Conservation (phyloP, 225 moss, liverwort and hornwort species). For the Rhytidiadelphus loreus region DNA sequence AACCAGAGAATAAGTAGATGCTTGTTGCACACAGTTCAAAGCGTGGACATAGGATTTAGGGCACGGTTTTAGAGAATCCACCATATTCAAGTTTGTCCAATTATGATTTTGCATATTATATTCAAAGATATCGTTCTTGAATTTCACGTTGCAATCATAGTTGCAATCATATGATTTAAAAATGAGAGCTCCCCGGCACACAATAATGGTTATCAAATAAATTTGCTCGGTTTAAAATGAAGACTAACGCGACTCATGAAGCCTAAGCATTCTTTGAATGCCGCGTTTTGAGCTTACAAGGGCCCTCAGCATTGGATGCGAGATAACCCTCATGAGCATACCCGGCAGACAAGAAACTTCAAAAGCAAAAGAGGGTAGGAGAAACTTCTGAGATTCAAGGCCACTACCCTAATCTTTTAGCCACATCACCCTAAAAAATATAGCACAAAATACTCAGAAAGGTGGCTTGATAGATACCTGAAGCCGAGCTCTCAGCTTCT, state of each 20-base stretch:
- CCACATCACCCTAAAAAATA: not conserved
- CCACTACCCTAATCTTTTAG: not conserved
- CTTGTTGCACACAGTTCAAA: not conserved
- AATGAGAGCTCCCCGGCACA: not conserved
- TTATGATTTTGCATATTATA: too few relatives aligned
- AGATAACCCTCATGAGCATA: not conserved
- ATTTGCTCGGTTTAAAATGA: too few relatives aligned
- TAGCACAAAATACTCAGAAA: not conserved
- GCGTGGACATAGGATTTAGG: not conserved
- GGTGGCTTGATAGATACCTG: conserved; percentile 10
- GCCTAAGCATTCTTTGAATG: not conserved
- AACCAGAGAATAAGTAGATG: not conserved
- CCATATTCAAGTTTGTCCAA: not conserved
- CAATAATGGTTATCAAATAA: not conserved
- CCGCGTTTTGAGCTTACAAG: not conserved
- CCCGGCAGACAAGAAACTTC: not conserved
- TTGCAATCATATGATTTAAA: not conserved
- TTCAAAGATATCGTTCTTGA: not conserved
- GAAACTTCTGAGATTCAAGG: not conserved
- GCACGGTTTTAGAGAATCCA: too few relatives aligned
- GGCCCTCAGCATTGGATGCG: not conserved
- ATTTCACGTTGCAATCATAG: not conserved
- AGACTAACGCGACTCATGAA: conserved; percentile 1
- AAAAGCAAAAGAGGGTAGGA: not conserved
- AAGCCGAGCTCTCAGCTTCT: conserved; percentile 37